Percentiles rank a stretch among this genome's conserved stretches.
phyloP scores from a whole-genome alignment of 2,329 filamentous ascomycete genomes.

The Pseudonectria foliicola region DNA sequence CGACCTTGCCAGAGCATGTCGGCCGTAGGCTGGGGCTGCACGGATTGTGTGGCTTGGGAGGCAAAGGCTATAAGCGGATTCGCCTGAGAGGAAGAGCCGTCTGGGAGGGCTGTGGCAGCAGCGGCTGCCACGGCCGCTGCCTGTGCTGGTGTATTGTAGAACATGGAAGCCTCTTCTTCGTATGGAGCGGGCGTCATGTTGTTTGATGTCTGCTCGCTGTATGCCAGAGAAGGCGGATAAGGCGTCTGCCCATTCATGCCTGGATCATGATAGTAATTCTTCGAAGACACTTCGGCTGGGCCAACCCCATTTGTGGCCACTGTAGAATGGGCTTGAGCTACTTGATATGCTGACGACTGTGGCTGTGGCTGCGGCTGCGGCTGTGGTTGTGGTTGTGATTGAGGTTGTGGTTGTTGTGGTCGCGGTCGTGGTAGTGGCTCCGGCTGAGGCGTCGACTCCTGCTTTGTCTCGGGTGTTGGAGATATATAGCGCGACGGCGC shows the following conservation, averaged over 20 bases:
- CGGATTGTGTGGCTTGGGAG: conserved; percentile 31
- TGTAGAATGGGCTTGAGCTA: conserved; percentile 8
- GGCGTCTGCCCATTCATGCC: conserved; percentile 19
- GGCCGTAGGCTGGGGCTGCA: conserved; percentile 16
- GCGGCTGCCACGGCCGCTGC: conserved; percentile 12
- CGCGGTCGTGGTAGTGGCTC: conserved; percentile 20
- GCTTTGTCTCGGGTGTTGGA: conserved; percentile 25
- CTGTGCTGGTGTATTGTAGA: conserved; percentile 20
- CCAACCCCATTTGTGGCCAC: conserved; percentile 6
- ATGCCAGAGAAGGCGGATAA: conserved; percentile 24
- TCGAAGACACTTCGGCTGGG: conserved; percentile 16
- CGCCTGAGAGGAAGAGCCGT: conserved; percentile 17
- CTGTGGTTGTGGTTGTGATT: conserved; percentile 18
- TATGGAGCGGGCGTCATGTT: conserved; percentile 18
- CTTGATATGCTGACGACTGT: conserved; percentile 10
- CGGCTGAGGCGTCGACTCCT: conserved; percentile 23
- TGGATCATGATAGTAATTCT: conserved; percentile 24
- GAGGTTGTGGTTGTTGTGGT: too few relatives aligned
- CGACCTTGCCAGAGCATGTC: conserved; percentile 29
- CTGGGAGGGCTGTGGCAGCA: conserved; percentile 13
- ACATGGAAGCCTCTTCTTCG: conserved; percentile 21
- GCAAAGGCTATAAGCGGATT: conserved; percentile 35
- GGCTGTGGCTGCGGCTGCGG: conserved; percentile 6
- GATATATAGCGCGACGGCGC: conserved; percentile 6
- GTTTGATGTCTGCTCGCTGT: conserved; percentile 21